Evolutionary conservation across 2,329 filamentous ascomycete genomes (phyloP).

Genomic region (Catunica adiposa): DNA sequence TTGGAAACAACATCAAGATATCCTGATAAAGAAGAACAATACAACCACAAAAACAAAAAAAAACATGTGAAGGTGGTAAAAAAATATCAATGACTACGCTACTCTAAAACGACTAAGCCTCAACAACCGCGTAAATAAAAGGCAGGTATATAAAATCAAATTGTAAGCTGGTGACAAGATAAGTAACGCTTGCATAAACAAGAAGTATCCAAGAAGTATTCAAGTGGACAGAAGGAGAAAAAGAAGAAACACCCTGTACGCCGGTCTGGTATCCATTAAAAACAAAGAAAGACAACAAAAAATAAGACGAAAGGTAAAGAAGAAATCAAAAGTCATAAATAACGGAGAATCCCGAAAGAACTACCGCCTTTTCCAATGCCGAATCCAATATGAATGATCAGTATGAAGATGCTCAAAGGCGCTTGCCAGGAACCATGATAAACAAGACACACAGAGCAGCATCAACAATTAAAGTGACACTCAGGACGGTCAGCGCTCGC

Average conservation of each 20-base stretch:
- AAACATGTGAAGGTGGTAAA: background rate
- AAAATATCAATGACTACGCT: background rate
- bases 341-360: background rate
- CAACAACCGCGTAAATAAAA: background rate
- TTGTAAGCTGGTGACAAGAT: background rate
- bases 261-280: conserved; percentile 12
- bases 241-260: conserved; percentile 4
- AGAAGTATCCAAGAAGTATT: conserved; percentile 6
- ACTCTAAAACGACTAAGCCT: background rate
- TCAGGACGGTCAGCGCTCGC: conserved; percentile 65
- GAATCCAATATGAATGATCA: background rate
- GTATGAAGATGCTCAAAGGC: conserved; percentile 35
- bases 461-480: conserved; percentile 59
- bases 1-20: no score
- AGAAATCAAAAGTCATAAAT: background rate
- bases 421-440: conserved; percentile 83
- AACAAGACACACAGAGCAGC: conserved; percentile 77
- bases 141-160: background rate
- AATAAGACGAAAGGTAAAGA: conserved; percentile 3
- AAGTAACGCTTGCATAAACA: background rate
- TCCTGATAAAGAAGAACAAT: background rate
- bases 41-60: background rate
- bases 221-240: background rate
- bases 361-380: background rate
- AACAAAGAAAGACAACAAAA: background rate